Conservation (phyloP, 371 early-diverging fungal species). For the Apophysomyces trapeziformis region DNA sequence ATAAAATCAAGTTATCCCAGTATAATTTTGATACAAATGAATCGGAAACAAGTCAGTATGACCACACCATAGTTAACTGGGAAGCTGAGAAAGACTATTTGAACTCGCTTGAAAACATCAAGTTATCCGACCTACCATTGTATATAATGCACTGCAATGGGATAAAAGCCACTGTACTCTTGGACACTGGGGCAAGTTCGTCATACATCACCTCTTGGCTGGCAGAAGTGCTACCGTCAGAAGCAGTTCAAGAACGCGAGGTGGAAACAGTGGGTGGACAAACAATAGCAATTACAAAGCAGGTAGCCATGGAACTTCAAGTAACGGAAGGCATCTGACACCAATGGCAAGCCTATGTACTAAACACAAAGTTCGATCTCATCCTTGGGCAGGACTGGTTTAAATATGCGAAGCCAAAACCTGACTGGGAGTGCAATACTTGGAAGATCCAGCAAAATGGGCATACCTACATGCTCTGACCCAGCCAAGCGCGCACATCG, state of each 20-base stretch:
- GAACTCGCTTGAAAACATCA: background rate
- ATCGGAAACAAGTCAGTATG: background rate
- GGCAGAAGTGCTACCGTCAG: background rate
- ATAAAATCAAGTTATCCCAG: background rate
- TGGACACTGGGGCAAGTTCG: constrained; percentile 12
- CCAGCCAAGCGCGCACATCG: background rate
- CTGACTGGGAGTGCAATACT: constrained; percentile 11
- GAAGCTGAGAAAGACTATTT: background rate
- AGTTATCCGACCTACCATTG: background rate
- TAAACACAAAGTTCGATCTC: constrained; percentile 16
- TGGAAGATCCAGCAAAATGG: constrained; percentile 10
- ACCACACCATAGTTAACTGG: background rate
- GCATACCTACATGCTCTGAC: background rate
- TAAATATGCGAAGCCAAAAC: constrained; percentile 7
- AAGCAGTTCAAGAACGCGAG: background rate
- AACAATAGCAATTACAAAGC: background rate
- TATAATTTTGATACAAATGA: background rate
- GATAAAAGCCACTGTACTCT: background rate
- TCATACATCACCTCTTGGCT: constrained; percentile 8
- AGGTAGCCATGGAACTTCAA: background rate
- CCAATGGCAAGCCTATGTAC: constrained; percentile 12
- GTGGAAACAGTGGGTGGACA: constrained; percentile 17
- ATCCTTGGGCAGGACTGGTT: constrained; percentile 18
- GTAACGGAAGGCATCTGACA: background rate
- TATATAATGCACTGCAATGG: constrained; percentile 10